A percentile compares a stretch with the other conserved stretches of the same genome.
Conservation (phyloP, 2,329 filamentous ascomycete genomes). For the Colletotrichum salicis region DNA sequence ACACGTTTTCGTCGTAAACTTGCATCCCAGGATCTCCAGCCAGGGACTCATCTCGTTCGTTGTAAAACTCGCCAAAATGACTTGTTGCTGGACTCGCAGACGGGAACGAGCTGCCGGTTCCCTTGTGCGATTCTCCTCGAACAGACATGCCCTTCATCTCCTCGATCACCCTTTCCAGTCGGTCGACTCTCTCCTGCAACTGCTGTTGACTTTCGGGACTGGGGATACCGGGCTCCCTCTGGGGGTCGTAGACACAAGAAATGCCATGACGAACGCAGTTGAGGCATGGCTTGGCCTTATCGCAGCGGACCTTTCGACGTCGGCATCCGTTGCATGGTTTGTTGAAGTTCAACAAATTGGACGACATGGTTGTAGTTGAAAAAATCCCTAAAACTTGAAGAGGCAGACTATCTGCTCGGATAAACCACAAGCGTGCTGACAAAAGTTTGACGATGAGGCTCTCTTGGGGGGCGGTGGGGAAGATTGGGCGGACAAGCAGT, state of each 20-base stretch:
- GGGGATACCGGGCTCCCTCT: slow-evolving; percentile 10
- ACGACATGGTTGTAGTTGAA: slow-evolving; percentile 14
- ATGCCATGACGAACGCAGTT: slow-evolving; percentile 29
- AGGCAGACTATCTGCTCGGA: slow-evolving; percentile 16
- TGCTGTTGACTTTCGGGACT: slow-evolving; percentile 24
- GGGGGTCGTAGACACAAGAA: slow-evolving; percentile 26
- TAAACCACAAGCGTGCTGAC: slow-evolving; percentile 3
- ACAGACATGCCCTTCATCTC: slow-evolving; percentile 23
- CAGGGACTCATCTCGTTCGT: slow-evolving; percentile 10
- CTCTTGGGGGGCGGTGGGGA: background rate
- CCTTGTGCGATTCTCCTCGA: slow-evolving; percentile 1
- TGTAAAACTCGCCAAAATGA: slow-evolving; percentile 3
- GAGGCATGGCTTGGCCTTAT: slow-evolving; percentile 32
- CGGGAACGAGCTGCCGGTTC: background rate
- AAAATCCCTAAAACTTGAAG: background rate
- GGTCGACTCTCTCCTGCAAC: slow-evolving; percentile 29
- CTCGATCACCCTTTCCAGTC: slow-evolving; percentile 27
- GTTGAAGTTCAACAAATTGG: slow-evolving; percentile 20
- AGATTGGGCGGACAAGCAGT: background rate
- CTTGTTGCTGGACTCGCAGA: slow-evolving; percentile 11
- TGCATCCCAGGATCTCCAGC: slow-evolving; percentile 31
- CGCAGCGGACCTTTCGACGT: slow-evolving; percentile 33
- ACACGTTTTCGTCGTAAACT: slow-evolving; percentile 31
- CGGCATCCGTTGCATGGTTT: slow-evolving; percentile 32
- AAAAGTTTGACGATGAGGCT: background rate